Conservation (phyloP, 805 yeast species). For the Zygoascus biomembranicola region DNA sequence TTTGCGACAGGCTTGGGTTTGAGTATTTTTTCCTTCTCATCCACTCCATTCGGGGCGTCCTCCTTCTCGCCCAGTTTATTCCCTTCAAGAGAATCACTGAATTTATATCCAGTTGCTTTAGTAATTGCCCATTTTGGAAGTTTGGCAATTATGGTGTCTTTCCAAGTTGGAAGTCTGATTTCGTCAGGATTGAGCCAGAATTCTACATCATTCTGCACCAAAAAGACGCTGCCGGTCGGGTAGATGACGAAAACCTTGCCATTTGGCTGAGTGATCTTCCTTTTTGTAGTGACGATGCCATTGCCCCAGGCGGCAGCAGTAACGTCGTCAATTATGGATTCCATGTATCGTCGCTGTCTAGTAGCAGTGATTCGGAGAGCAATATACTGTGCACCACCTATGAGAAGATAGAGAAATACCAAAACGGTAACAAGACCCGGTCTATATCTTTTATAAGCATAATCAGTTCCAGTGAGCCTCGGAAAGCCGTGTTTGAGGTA, state of each 20-base stretch:
- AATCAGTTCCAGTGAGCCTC: constrained; percentile 59
- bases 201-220: constrained; percentile 25
- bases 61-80: constrained; percentile 1
- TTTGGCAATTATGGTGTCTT: constrained; percentile 25
- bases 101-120: constrained; percentile 14
- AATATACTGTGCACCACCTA: constrained; percentile 51
- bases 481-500: constrained; percentile 84
- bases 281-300: constrained; percentile 21
- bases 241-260: constrained; percentile 29
- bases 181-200: constrained; percentile 23
- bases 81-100: constrained; percentile 5
- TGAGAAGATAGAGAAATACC: constrained; percentile 40
- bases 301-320: constrained; percentile 25
- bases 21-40: constrained; percentile 6
- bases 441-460: constrained; percentile 54
- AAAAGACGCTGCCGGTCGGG: constrained; percentile 27
- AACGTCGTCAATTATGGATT: constrained; percentile 25
- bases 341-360: constrained; percentile 51
- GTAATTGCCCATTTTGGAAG: constrained; percentile 18
- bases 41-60: background rate
- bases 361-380: constrained; percentile 44
- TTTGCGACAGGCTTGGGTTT: constrained; percentile 15
- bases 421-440: constrained; percentile 54
- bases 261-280: constrained; percentile 19
- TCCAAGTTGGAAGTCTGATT: constrained; percentile 26